Evolutionary conservation across 148 eudicot species (phyloP).

Genomic region (Cornus florida): DNA sequence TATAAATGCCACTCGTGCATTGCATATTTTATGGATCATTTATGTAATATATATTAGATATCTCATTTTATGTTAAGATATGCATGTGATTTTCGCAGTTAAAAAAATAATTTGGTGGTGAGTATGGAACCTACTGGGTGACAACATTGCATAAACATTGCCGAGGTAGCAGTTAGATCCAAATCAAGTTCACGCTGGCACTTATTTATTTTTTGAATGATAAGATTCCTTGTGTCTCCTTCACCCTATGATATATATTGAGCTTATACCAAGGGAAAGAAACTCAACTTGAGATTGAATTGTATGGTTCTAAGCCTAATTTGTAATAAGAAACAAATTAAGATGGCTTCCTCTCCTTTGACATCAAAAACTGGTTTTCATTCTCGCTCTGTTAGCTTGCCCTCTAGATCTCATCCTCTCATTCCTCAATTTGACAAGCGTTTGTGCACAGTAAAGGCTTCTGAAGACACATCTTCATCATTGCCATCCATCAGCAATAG

Average conservation of each 20-base stretch:
- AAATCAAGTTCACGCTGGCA: background rate
- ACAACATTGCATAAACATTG: constrained; percentile 9
- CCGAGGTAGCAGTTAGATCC: background rate
- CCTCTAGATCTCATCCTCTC: constrained; percentile 25
- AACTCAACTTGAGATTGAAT: background rate
- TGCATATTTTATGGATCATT: background rate
- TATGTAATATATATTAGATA: background rate
- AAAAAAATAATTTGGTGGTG: background rate
- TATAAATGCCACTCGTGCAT: background rate
- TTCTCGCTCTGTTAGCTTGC: constrained; percentile 34
- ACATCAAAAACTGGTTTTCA: constrained; percentile 19
- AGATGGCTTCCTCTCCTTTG: constrained; percentile 22
- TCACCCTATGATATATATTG: background rate
- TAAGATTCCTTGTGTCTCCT: constrained; percentile 9
- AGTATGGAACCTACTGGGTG: background rate
- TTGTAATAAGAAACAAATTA: background rate
- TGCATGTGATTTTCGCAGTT: background rate
- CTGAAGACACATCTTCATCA: constrained; percentile 37
- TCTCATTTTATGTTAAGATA: background rate
- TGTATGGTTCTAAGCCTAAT: background rate
- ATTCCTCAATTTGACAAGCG: constrained; percentile 29
- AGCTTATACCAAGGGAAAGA: background rate
- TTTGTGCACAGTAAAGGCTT: constrained; percentile 34
- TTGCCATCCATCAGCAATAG: constrained; percentile 32
- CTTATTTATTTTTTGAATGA: background rate